Conservation (phyloP, 192 early-diverging fungal species). For the Powellomyces hirtus region DNA sequence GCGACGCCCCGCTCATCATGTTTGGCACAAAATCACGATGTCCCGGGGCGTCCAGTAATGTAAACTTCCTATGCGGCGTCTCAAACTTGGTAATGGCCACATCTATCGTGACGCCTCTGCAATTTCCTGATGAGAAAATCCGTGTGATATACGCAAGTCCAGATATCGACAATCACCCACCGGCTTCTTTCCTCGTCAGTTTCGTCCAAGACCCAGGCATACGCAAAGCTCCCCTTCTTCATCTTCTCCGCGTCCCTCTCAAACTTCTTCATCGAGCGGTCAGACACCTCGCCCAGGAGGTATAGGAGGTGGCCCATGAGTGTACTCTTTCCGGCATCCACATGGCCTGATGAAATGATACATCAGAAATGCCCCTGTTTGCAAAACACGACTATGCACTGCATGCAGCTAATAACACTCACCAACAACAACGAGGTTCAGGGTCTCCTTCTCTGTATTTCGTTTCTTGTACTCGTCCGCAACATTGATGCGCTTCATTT, state of each 20-base stretch:
- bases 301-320: slow-evolving; percentile 95
- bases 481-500: slow-evolving; percentile 64
- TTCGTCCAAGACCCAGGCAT: slow-evolving; percentile 97
- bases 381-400: slow-evolving; percentile 19
- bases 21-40: slow-evolving; percentile 99
- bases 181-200: slow-evolving; percentile 86
- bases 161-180: too few relatives aligned
- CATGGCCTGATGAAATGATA: slow-evolving; percentile 90
- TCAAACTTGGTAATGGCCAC: slow-evolving; percentile 88
- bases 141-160: background rate
- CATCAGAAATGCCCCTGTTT: too few relatives aligned
- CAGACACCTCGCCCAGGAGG: slow-evolving; percentile 82
- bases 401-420: too few relatives aligned
- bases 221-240: slow-evolving; percentile 94
- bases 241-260: slow-evolving; percentile 88
- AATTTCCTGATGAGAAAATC: background rate
- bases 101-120: slow-evolving; percentile 93
- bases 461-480: slow-evolving; percentile 69
- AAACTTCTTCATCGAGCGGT: slow-evolving; percentile 82
- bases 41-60: slow-evolving; percentile 93
- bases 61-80: slow-evolving; percentile 74
- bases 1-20: slow-evolving; percentile 92
- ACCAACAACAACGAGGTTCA: slow-evolving; percentile 90
- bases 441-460: slow-evolving; percentile 57
- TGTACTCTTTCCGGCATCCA: slow-evolving; percentile 96